Conservation (phyloP, 805 yeast genomes). For the Wickerhamomyces alni region DNA sequence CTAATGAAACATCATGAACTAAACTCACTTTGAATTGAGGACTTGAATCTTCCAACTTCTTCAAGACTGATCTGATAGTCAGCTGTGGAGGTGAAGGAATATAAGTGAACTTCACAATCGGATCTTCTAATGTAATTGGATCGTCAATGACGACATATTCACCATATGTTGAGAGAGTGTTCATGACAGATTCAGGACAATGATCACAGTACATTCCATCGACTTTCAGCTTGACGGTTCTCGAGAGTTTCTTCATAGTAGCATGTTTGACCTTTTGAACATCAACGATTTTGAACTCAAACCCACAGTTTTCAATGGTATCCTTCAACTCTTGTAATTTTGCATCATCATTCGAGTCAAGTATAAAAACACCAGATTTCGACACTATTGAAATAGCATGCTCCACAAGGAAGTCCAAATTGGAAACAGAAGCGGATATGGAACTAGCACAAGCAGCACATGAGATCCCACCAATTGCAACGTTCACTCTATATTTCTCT, state of each 20-base stretch:
- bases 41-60: conserved; percentile 37
- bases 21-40: conserved; percentile 44
- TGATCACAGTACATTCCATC: conserved; percentile 67
- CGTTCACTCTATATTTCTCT: conserved; percentile 44
- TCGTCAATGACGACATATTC: conserved; percentile 50
- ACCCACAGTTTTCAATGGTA: conserved; percentile 62
- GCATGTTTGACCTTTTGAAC: conserved; percentile 40
- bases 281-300: conserved; percentile 46
- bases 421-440: conserved; percentile 39
- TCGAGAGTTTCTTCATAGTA: conserved; percentile 40
- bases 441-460: conserved; percentile 68
- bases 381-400: conserved; percentile 51
- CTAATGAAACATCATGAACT: conserved; percentile 50
- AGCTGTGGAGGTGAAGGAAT: conserved; percentile 48
- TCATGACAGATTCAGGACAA: conserved; percentile 55
- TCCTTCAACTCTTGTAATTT: conserved; percentile 38
- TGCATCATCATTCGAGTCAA: conserved; percentile 35
- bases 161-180: conserved; percentile 46
- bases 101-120: conserved; percentile 59
- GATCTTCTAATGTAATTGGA: conserved; percentile 47
- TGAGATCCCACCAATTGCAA: conserved; percentile 67
- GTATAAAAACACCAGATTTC: conserved; percentile 56
- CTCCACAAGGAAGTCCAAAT: conserved; percentile 46
- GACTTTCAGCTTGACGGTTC: conserved; percentile 51
- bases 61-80: conserved; percentile 50